Percentiles rank a stretch among this genome's conserved stretches.
These are phyloP conservation scores for Blakeslea trispora DNA, from an alignment of 371 early-diverging fungal genomes.

Conservation along the genomic window DNA sequence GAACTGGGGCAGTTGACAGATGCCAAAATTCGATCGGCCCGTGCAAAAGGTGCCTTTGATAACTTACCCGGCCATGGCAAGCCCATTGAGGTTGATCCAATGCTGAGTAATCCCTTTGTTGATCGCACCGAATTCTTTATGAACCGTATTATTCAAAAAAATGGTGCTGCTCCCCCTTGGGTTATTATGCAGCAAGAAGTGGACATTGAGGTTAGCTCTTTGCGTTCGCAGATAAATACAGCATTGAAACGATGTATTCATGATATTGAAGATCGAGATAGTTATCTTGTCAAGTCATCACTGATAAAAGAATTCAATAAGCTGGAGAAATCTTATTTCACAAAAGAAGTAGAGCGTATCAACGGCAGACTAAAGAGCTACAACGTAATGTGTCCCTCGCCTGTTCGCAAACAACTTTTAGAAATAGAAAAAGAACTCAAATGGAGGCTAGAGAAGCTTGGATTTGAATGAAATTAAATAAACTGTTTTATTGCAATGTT, in stretches of 20 bases:
- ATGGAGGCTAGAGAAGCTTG: constrained; percentile 1
- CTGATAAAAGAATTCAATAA: constrained; percentile 17
- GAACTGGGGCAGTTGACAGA: constrained; percentile 40
- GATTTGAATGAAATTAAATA: not conserved
- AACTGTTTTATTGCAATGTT: too few species aligned
- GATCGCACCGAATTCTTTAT: constrained; percentile 48
- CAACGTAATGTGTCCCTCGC: constrained; percentile 38
- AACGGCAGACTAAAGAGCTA: constrained; percentile 31
- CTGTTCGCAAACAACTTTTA: constrained; percentile 28
- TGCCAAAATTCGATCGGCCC: constrained; percentile 39
- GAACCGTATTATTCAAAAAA: constrained; percentile 53
- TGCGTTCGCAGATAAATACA: constrained; percentile 29
- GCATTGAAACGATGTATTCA: constrained; percentile 19
- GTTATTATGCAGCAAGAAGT: constrained; percentile 51
- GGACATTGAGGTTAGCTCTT: constrained; percentile 36
- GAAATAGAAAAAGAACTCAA: constrained; percentile 24
- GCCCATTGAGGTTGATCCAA: constrained; percentile 33
- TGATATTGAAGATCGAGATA: not conserved
- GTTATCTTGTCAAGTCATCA: not conserved
- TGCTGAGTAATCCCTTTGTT: constrained; percentile 44
- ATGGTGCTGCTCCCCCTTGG: constrained; percentile 55
- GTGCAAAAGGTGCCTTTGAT: constrained; percentile 50
- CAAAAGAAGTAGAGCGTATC: constrained; percentile 13
- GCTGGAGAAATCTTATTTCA: constrained; percentile 19
- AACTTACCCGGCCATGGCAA: constrained; percentile 49